These are phyloP conservation scores for Babesia caballi DNA, from an alignment of 169 alveolate species.

Conservation along the genomic window DNA sequence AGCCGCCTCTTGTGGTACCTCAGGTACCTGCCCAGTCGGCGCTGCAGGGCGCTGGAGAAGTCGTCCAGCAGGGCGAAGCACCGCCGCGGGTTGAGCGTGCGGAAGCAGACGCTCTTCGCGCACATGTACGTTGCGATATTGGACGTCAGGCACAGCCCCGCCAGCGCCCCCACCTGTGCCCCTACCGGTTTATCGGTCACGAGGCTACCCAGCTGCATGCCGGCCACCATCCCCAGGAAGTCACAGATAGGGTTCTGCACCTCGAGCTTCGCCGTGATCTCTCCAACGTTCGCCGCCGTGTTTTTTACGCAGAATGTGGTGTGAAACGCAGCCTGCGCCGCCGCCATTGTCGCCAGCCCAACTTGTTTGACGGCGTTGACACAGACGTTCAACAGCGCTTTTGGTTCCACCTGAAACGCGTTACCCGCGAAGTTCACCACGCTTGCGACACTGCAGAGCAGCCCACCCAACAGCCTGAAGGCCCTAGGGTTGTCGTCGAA, in stretches of 20 bases:
- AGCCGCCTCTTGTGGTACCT: conserved; percentile 46
- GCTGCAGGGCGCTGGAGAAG: conserved; percentile 40
- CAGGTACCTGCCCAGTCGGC: conserved; percentile 45
- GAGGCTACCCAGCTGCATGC: conserved; percentile 20
- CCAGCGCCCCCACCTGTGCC: neutral
- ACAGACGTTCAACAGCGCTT: conserved; percentile 10
- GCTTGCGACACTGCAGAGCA: conserved; percentile 38
- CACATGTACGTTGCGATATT: conserved; percentile 34
- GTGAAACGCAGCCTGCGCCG: conserved; percentile 33
- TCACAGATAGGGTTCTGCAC: conserved; percentile 57
- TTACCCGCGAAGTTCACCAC: conserved; percentile 26
- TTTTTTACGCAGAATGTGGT: conserved; percentile 31
- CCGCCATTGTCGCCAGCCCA: conserved; percentile 35
- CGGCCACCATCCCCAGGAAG: conserved; percentile 53
- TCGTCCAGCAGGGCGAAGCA: conserved; percentile 57
- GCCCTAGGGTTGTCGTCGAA: conserved; percentile 58
- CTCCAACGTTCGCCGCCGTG: conserved; percentile 51
- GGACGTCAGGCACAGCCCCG: conserved; percentile 4
- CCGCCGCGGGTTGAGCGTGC: conserved; percentile 41
- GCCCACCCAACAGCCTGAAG: conserved; percentile 39
- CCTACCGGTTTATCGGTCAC: neutral
- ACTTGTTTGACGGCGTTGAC: conserved; percentile 42
- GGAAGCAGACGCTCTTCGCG: conserved; percentile 35
- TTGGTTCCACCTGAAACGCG: conserved; percentile 17
- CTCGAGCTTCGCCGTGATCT: conserved; percentile 57